Conservation (phyloP, 164 flowering plant genomes). For the Chloranthus sessilifolius region DNA sequence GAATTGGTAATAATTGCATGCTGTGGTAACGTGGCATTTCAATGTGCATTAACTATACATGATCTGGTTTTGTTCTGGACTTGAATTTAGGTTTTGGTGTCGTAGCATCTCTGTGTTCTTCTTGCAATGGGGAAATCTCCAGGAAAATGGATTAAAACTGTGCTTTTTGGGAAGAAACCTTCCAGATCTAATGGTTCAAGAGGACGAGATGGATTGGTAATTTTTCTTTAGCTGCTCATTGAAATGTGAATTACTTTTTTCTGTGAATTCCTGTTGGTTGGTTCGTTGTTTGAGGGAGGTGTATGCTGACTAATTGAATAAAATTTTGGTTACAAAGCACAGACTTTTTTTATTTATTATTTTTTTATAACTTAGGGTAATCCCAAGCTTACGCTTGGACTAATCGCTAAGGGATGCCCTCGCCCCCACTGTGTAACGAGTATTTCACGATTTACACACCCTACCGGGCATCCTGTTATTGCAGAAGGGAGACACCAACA, state of each 20-base stretch:
- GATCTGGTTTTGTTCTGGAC: neutral
- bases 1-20: neutral
- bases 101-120: neutral
- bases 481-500: too few species aligned
- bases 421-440: too few species aligned
- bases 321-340: too few species aligned
- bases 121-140: conserved; percentile 74
- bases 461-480: too few species aligned
- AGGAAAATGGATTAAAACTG: conserved; percentile 81
- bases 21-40: neutral
- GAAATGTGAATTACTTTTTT: too few species aligned
- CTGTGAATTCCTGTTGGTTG: too few species aligned
- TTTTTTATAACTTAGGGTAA: too few species aligned
- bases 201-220: conserved; percentile 40
- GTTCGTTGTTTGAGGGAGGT: conserved; percentile 1
- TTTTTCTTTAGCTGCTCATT: neutral
- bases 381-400: too few species aligned
- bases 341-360: too few species aligned
- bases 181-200: conserved; percentile 49
- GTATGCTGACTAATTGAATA: too few species aligned
- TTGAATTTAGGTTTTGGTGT: neutral
- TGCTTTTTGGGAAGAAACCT: conserved; percentile 78
- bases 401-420: too few species aligned
- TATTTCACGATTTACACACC: too few species aligned
- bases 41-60: neutral